Evolutionary conservation across 2,329 filamentous ascomycete genomes (phyloP), one percentile per base, ranked within the genome.

Genomic region (Annulohypoxylon truncatum): DNA sequence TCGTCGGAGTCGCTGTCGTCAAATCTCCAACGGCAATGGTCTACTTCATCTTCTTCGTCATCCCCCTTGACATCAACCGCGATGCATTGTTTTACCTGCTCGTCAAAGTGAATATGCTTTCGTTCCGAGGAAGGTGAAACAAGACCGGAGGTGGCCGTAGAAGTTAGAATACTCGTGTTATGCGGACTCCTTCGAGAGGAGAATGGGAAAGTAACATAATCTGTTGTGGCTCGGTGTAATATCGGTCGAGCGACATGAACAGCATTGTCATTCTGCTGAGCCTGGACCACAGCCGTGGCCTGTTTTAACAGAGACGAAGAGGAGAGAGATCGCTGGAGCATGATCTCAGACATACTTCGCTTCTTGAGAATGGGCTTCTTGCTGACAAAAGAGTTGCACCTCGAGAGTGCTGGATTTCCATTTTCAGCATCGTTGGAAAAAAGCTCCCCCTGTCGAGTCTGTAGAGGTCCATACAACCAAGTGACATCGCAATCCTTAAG

Each of bases 331-430:
- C 90, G 88, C 77, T 97, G 94, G 7, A 98, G 86, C 88, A 98
- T 97, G 42, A 96, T 87, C 79, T 98, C 95, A 0, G 95, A 98
- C 85, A 97, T 95, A 79, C 93, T 97, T 70, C 94, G 89, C 84
- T 97, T 98, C 82, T 98, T 98, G 64, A 99, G 81, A 64, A 98
- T 98, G 1, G 94, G 93, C 80, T 97, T 97, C 80, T 94, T 93
- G 70, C 89, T 88, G 69, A 91, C 80, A 68, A 93, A 91, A 0
- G 92, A 94, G 70, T 83, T 82, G 3, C 82, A 82, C 72, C 87
- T 85, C 26, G 84, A 86, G 13, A 87, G 64, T 13, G 80, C 77
- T 3, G 79, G 77, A 67, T 82, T 85, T 22, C 64, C 72, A 10
- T 76, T 69, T 68, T 81, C 80, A 2, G 79, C 80, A 55, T 81